Evolutionary conservation across 1,284 basidiomycete species (phyloP), one percentile per base, ranked within the genome.

Genomic region (Fomes fomentarius): DNA sequence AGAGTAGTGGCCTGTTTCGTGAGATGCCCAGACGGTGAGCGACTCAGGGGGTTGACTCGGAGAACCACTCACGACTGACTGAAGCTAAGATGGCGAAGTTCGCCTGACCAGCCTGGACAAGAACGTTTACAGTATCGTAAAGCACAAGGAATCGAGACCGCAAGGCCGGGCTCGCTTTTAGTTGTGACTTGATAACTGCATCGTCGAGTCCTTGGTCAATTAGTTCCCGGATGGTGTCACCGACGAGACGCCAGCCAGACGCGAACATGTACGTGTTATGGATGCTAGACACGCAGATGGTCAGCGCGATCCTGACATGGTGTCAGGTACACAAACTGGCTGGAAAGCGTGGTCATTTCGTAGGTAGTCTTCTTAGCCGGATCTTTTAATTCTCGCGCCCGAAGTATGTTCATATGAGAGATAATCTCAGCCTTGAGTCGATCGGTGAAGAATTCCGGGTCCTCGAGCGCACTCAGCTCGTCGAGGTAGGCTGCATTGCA

Each of bases 241-340:
- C 71, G 15, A 88, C 80, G 47, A 91, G 74, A 57, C 78, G 84
- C 90, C 90, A 92, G 3, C 82, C 85, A 11, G 88, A 83, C 21
- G 89, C 85, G 43, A 91, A 75, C 80, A 87, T 82, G 69, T 89
- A 90, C 5, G 82, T 70, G 66, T 92, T 92, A 68, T 92, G 89
- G 48, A 91, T 77, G 68, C 88, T 91, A 8, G 12, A 45, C 44
- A 35, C 35, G 50, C 41, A 25, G 17, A 12, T n/a, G n/a, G n/a
- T n/a, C 34, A 37, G 10, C 17, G n/a, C 15, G 17, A 43, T 14
- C 26, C 15, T 21, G 14, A 31, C 6, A 11, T 12, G 28, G n/a
- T 9, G 12, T 10, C 2, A 31, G 22, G 22, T 3, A 55, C 17
- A 37, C 74, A 37, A 68, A 87, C 89, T 80, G 84, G 58, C 80